Evolutionary conservation across 2,329 filamentous ascomycete species (phyloP).

Genomic region (Clonostachys rhizophaga): DNA sequence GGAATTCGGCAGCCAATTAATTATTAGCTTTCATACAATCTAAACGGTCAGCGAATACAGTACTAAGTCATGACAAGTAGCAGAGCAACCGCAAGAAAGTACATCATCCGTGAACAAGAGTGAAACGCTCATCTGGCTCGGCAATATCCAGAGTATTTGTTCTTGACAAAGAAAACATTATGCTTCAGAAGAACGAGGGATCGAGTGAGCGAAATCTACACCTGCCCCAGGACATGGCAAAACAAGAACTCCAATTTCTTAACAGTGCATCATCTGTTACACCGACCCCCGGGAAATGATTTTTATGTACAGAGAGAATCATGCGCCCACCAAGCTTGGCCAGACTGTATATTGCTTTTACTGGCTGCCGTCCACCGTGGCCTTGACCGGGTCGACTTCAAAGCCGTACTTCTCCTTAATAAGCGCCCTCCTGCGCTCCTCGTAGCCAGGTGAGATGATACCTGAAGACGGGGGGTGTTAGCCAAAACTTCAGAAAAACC

Average conservation of each 20-base stretch:
- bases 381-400: conserved; percentile 67
- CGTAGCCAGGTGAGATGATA: conserved; percentile 76
- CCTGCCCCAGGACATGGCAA: background rate
- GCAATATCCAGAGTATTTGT: too few relatives aligned
- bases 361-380: conserved; percentile 38
- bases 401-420: conserved; percentile 86
- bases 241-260: conserved; percentile 33
- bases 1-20: background rate
- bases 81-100: too few relatives aligned
- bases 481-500: background rate
- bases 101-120: too few relatives aligned
- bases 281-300: background rate
- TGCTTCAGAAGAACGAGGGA: too few relatives aligned
- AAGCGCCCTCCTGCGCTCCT: conserved; percentile 75
- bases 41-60: too few relatives aligned
- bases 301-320: conserved; percentile 1
- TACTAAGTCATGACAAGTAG: too few relatives aligned
- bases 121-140: too few relatives aligned
- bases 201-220: too few relatives aligned
- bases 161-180: too few relatives aligned
- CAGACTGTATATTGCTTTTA: conserved; percentile 13
- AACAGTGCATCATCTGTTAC: conserved; percentile 24
- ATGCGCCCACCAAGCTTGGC: background rate
- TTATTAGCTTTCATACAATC: background rate
- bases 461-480: conserved; percentile 41